Percentiles rank a stretch among this genome's conserved stretches.
Conservation (phyloP, 257 asterid species). For the Scutellaria barbata region DNA sequence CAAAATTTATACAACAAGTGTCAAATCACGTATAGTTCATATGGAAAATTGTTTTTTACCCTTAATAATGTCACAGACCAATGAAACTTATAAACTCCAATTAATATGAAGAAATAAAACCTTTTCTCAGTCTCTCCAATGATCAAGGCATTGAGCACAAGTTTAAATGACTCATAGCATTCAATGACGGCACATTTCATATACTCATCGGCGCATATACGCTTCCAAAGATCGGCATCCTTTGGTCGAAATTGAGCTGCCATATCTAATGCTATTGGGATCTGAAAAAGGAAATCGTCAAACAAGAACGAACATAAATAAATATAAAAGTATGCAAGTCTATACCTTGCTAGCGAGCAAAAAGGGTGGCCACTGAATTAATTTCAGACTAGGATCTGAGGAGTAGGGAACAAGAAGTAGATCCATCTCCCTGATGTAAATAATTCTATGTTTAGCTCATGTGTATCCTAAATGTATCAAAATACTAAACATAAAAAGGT, state of each 20-base stretch:
- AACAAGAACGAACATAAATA: conserved; percentile 26
- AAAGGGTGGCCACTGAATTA: conserved; percentile 90
- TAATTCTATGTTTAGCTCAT: conserved; percentile 41
- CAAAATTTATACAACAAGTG: too few relatives aligned
- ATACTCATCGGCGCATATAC: conserved; percentile 76
- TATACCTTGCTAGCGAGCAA: conserved; percentile 86
- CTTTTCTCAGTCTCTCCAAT: conserved; percentile 78
- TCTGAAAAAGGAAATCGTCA: conserved; percentile 54
- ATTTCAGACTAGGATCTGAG: conserved; percentile 70
- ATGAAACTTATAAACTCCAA: conserved; percentile 28
- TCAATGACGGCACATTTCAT: conserved; percentile 84
- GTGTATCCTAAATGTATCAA: conserved; percentile 11
- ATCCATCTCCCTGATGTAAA: conserved; percentile 85
- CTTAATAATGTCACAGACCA: conserved; percentile 10
- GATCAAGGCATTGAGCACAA: conserved; percentile 64
- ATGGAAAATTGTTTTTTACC: too few relatives aligned
- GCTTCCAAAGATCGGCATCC: conserved; percentile 86
- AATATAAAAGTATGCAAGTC: conserved; percentile 28
- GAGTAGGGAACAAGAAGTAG: conserved; percentile 84
- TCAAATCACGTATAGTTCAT: too few relatives aligned
- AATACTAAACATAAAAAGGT: background rate
- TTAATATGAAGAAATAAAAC: conserved; percentile 42
- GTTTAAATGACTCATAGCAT: conserved; percentile 83
- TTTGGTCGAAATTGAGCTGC: conserved; percentile 77
- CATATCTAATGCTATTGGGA: conserved; percentile 83